Base-by-base conservation (phyloP, 192 early-diverging fungal genomes). In the Physocladia obscura region DNA sequence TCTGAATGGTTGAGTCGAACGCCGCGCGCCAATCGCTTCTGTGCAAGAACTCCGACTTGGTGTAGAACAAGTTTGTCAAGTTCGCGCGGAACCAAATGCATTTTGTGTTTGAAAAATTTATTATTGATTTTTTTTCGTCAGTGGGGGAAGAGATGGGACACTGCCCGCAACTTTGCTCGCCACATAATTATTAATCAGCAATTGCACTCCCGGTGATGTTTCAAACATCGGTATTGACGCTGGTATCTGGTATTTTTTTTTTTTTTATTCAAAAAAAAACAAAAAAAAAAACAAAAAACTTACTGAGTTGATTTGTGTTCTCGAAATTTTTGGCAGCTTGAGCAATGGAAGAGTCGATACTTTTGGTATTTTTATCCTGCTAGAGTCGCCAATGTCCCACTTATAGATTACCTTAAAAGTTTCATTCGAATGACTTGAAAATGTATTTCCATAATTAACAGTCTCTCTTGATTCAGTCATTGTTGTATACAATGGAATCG, bases 1-100 rank as follows among this genome's bases (percentile, higher is more conserved):
- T 98, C 96, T 15, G 92, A 75, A 22, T 89, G 82, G 74, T 98
- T 98, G 15, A 98, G 84, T 29, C 87, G 84, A 11, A 97, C 74
- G 8, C 96, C 96, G 29, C 95, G 88, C 3, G 93, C 91, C 3
- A 97, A 84, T 21, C 96, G 86, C 64, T 89, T 89, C 70, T 98
- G 96, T 15, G 96, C 96, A 35, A 98, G 77, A 54, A 62, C 79
- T 27, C 95, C 96, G 31, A 91, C 92, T 76, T 97, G 93, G 69
- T 88, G 82, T 8, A 98, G 86, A 13, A 89, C 36, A n/a, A 98
- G 87, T 73, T 96, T 97, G 87, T 98, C 96, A 6, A 95, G 68
- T 73, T 98, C 95, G 47, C 93, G 89, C 22, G 96, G 93, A 35
- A 94, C 80, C 24, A 98, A 82, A 69, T 72, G 78, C 83, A 84